phyloP scores from a whole-genome alignment of 805 yeast genomes.

The Ogataea henricii region DNA sequence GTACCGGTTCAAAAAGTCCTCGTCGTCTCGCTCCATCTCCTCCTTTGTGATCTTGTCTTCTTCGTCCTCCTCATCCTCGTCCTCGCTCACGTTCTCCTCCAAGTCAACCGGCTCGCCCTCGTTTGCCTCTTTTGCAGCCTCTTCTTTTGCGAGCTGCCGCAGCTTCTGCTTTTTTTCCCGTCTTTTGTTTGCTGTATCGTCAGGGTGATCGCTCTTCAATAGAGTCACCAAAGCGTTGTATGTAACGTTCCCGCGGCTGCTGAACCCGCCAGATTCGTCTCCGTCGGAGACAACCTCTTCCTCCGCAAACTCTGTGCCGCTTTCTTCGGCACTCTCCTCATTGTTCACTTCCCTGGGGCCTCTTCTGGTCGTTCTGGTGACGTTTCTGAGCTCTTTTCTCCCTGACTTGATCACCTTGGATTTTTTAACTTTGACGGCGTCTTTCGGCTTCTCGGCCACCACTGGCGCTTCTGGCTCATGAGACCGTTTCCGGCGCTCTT shows the following conservation, averaged over 20 bases:
- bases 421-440: constrained; percentile 4
- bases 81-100: constrained; percentile 7
- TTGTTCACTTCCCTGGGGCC: constrained; percentile 16
- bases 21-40: constrained; percentile 41
- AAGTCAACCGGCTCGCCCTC: too few species aligned
- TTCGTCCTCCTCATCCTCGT: constrained; percentile 18
- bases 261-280: not conserved
- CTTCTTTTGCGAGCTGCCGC: constrained; percentile 8
- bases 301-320: not conserved
- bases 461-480: not conserved
- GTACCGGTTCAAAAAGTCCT: constrained; percentile 24
- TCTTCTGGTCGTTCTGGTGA: constrained; percentile 57
- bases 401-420: constrained; percentile 44
- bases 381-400: constrained; percentile 59
- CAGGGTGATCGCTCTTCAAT: constrained; percentile 27
- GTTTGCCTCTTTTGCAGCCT: not conserved
- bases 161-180: constrained; percentile 22
- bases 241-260: constrained; percentile 17
- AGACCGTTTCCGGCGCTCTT: constrained; percentile 18
- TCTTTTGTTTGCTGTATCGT: constrained; percentile 11
- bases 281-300: not conserved
- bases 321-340: constrained; percentile 19
- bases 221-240: constrained; percentile 34
- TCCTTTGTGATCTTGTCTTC: constrained; percentile 34
- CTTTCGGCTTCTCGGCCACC: constrained; percentile 11